Conservation (phyloP, 73 alveolate genomes). For the Uronychia setigera region DNA sequence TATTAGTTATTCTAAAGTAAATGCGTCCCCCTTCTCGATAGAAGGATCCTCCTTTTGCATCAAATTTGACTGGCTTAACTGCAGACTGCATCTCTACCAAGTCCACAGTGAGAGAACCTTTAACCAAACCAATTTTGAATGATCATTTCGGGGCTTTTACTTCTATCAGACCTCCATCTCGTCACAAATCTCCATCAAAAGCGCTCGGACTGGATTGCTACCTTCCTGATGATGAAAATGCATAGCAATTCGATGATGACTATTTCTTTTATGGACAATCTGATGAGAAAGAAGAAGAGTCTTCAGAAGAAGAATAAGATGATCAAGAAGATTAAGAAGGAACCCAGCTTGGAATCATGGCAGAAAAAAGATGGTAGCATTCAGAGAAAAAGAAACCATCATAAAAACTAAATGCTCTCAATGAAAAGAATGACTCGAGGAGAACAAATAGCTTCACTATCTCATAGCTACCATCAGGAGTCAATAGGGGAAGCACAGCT, state of each 20-base stretch:
- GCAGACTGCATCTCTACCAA: neutral
- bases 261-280: neutral
- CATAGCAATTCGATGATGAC: neutral
- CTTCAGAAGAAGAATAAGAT: neutral
- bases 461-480: neutral
- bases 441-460: neutral
- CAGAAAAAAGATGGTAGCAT: neutral
- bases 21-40: neutral
- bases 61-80: neutral
- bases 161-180: neutral
- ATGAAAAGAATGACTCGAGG: neutral
- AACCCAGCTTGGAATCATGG: neutral
- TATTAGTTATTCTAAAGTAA: neutral
- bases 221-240: neutral
- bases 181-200: neutral
- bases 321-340: neutral
- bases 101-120: neutral
- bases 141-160: neutral
- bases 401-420: neutral
- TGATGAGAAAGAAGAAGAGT: neutral
- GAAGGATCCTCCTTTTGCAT: neutral
- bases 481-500: too few species aligned
- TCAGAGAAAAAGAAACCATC: neutral
- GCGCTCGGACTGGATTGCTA: neutral
- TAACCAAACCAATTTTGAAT: neutral